Evolutionary conservation across 139 green algal species (phyloP).

Genomic region (Pleodorina starrii): DNA sequence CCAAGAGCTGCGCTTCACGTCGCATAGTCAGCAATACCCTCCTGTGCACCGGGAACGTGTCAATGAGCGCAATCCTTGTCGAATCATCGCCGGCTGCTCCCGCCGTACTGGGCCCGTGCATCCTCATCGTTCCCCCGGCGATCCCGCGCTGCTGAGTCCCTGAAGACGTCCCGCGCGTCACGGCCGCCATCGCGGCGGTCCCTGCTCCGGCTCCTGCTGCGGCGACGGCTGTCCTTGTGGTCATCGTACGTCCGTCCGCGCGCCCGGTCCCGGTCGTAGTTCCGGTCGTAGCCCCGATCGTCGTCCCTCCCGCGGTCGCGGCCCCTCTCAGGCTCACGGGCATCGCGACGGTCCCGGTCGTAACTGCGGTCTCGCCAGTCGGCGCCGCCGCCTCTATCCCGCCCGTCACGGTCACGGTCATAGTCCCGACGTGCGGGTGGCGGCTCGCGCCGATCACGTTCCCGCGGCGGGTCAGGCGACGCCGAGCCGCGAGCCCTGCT

Average conservation of each 20-base stretch:
- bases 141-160: not conserved
- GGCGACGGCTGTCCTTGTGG: not conserved
- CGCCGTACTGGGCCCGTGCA: not conserved
- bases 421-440: not conserved
- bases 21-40: too few relatives aligned
- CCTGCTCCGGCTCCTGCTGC: constrained; percentile 37
- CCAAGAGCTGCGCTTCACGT: too few relatives aligned
- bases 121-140: constrained; percentile 24
- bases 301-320: not conserved
- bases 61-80: too few relatives aligned
- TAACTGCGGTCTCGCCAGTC: constrained; percentile 8
- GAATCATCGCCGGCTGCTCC: not conserved
- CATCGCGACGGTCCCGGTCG: constrained; percentile 21
- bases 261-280: constrained; percentile 30
- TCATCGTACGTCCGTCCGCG: not conserved
- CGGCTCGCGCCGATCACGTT: constrained; percentile 24
- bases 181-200: constrained; percentile 33
- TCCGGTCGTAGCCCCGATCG: not conserved
- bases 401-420: constrained; percentile 34
- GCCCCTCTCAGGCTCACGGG: not conserved
- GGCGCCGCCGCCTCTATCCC: constrained; percentile 17
- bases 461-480: constrained; percentile 7
- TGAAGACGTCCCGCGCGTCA: constrained; percentile 35
- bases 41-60: too few relatives aligned
- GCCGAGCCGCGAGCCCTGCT: constrained; percentile 26